Base-by-base conservation (phyloP, 331 rosid genomes). In the Dryas integrifolia region DNA sequence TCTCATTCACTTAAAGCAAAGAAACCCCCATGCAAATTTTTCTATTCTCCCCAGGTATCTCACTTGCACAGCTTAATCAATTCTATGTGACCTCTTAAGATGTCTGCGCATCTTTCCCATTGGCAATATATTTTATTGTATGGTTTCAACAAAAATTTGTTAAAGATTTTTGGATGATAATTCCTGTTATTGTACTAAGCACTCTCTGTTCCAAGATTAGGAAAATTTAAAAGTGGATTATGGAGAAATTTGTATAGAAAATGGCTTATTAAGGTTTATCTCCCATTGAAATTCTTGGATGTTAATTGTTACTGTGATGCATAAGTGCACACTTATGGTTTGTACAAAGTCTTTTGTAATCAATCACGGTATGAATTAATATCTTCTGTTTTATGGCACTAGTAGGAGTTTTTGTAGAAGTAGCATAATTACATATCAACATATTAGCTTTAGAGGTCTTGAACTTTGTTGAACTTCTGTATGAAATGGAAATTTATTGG, bases 21-120 rank as follows among this genome's bases (percentile, higher is more conserved):
- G 81, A 85, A 74, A 77, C 84, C 92, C 43, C 71, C 75, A 58
- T 92, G 98, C 92, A 90, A 81, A 76, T 92, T 76, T 82, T 86
- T 88, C 84, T 83, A 60, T 60, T 77, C 96, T 45, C 86, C 84
- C 74, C 87, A 92, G 98, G 98, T 92, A 84, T 38, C 38, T 11
- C 52, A 63, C 26, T 62, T 51, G 43, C 6, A 40, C 30, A 10
- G 51, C 73, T 48, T 41, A 14, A 5, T 64, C 14, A 62, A 7
- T 39, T 70, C 11, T 43, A 35, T 6, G 52, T n/a, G 14, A 16
- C 48, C 14, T 40, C 38, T 38, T n/a, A 21, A 38, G 44, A 39
- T 70, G 26, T 53, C 15, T 55, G 51, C 21, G 14, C 21, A 18
- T 3, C 43, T 46, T 11, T 26, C 44, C 35, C n/a, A 26, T 51